Conservation (phyloP, 345 rosid genomes). For the Syzygium grande region DNA sequence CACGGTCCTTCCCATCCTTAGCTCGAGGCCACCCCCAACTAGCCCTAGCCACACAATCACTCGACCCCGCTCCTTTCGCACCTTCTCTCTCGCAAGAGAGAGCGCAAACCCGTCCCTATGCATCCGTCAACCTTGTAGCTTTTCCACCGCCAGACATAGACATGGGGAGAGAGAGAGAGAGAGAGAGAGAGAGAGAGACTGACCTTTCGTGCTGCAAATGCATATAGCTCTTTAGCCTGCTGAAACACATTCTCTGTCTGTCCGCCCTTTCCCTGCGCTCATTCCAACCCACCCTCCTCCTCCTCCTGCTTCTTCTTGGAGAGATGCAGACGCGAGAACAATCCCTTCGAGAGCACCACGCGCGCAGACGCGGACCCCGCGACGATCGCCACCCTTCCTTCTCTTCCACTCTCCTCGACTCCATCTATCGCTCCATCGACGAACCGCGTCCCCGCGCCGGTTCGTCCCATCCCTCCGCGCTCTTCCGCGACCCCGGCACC, state of each 20-base stretch:
- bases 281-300: neutral
- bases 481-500: neutral
- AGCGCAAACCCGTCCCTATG: neutral
- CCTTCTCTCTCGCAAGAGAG: neutral
- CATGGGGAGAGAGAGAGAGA: neutral
- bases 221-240: neutral
- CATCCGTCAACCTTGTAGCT: neutral
- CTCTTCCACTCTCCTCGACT: conserved; percentile 53
- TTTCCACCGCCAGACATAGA: neutral
- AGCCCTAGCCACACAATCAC: neutral
- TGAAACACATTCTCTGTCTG: neutral
- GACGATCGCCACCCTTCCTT: conserved; percentile 53
- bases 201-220: neutral
- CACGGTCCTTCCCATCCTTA: neutral
- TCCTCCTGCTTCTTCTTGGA: neutral
- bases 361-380: conserved; percentile 8
- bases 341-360: neutral
- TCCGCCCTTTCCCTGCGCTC: neutral
- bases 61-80: neutral
- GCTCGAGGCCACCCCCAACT: neutral
- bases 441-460: conserved; percentile 8
- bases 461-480: neutral
- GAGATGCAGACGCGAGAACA: neutral
- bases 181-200: neutral
- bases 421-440: conserved; percentile 58